A percentile compares a stretch with the other conserved stretches of the same genome.
Conservation (phyloP, 164 flowering plant species). For the Chloranthus sessilifolius region DNA sequence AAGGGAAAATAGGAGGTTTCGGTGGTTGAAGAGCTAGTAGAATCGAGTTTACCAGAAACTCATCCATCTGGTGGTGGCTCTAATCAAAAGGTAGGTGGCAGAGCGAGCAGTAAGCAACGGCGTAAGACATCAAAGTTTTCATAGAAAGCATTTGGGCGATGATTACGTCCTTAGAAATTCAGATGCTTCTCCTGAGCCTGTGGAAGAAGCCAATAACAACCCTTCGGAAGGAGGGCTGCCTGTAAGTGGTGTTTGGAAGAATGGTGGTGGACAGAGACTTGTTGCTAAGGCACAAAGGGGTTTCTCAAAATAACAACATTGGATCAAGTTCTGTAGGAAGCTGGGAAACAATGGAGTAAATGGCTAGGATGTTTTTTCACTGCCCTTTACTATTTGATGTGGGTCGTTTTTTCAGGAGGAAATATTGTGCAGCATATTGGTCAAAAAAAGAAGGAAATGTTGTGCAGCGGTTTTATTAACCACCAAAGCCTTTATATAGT, state of each 20-base stretch:
- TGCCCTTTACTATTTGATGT: too few relatives aligned
- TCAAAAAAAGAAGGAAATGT: too few relatives aligned
- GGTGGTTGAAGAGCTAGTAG: constrained; percentile 23
- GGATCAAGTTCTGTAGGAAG: too few relatives aligned
- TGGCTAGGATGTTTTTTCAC: too few relatives aligned
- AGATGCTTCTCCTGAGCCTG: constrained; percentile 34
- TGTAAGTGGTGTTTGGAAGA: constrained; percentile 34
- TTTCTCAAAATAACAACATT: constrained; percentile 4
- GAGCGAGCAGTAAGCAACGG: constrained; percentile 39
- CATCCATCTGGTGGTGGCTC: constrained; percentile 21
- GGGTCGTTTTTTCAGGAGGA: too few relatives aligned
- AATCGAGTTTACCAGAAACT: constrained; percentile 7
- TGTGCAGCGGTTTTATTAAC: too few relatives aligned
- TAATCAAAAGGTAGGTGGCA: constrained; percentile 25
- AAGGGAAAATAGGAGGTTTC: constrained; percentile 42
- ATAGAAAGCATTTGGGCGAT: constrained; percentile 66
- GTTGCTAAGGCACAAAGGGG: constrained; percentile 17
- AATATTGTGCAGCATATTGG: too few relatives aligned
- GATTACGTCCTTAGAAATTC: constrained; percentile 16
- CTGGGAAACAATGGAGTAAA: too few relatives aligned
- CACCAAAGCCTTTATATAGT: too few relatives aligned
- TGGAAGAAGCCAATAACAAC: constrained; percentile 17
- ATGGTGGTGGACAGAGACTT: constrained; percentile 35
- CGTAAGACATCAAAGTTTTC: constrained; percentile 79
- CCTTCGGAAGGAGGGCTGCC: constrained; percentile 29